These are phyloP conservation scores for Microcyclospora tardicrescens DNA, from an alignment of 2,329 filamentous ascomycete genomes.

Conservation along the genomic window DNA sequence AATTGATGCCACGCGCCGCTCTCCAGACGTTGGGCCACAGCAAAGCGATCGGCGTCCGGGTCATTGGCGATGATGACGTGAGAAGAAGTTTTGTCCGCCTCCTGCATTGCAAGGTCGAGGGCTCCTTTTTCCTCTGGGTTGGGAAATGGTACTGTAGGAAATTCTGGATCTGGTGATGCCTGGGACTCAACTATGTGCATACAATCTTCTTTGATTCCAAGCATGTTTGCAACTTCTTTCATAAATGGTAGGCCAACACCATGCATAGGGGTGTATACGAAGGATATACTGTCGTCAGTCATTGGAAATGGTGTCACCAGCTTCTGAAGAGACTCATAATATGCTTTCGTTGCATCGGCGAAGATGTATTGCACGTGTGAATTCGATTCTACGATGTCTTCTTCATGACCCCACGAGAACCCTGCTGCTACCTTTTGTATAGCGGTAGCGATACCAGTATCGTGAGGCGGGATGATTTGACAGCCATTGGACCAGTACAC, in stretches of 20 bases:
- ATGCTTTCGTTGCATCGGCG: constrained; percentile 29
- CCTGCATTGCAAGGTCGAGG: constrained; percentile 44
- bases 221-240: constrained; percentile 27
- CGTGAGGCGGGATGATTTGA: constrained; percentile 52
- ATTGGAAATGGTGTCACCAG: constrained; percentile 15
- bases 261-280: constrained; percentile 46
- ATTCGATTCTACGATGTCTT: constrained; percentile 28
- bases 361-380: constrained; percentile 31
- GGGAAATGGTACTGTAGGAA: constrained; percentile 51
- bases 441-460: constrained; percentile 43
- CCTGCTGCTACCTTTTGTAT: constrained; percentile 45
- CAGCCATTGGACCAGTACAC: constrained; percentile 54
- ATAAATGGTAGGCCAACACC: constrained; percentile 41
- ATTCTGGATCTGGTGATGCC: constrained; percentile 47
- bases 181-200: constrained; percentile 40
- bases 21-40: constrained; percentile 44
- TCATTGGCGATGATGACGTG: constrained; percentile 49
- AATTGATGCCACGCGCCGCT: constrained; percentile 46
- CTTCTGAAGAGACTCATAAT: constrained; percentile 32
- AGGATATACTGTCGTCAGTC: constrained; percentile 18
- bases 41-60: constrained; percentile 52
- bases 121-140: constrained; percentile 54
- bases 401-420: constrained; percentile 30
- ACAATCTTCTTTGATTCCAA: constrained; percentile 12
- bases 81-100: constrained; percentile 38